A percentile compares a stretch with the other conserved stretches of the same genome.
Conservation (phyloP, 2,329 filamentous ascomycete species). For the Berkeleyomyces basicola region DNA sequence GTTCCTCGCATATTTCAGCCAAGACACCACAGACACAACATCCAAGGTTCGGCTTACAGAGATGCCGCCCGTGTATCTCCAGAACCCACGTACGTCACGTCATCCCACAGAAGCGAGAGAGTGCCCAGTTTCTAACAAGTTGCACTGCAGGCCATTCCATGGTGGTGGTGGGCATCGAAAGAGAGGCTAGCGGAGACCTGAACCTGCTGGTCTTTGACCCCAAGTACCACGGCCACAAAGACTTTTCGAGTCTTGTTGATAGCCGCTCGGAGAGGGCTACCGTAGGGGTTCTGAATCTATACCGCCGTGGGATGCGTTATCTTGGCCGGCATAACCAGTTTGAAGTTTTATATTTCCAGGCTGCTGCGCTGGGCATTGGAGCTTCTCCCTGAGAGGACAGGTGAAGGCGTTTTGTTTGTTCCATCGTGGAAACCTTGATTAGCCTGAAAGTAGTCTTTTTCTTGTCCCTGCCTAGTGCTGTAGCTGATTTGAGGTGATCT, state of each 20-base stretch:
- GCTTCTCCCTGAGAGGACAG: neutral
- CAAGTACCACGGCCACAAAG: constrained; percentile 13
- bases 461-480: neutral
- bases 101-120: neutral
- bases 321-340: constrained; percentile 58
- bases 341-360: constrained; percentile 52
- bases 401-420: neutral
- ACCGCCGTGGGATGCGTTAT: constrained; percentile 53
- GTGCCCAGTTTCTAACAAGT: neutral
- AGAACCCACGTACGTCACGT: constrained; percentile 47
- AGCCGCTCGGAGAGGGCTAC: constrained; percentile 16
- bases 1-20: constrained; percentile 61
- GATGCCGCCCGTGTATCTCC: constrained; percentile 75
- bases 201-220: constrained; percentile 82
- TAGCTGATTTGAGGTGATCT: neutral
- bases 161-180: constrained; percentile 76
- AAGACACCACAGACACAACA: constrained; percentile 27
- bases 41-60: constrained; percentile 54
- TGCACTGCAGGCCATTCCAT: constrained; percentile 55
- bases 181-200: constrained; percentile 40
- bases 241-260: constrained; percentile 1
- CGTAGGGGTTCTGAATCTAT: constrained; percentile 46
- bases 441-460: neutral
- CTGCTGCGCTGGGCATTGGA: constrained; percentile 18
- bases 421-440: neutral